These are phyloP conservation scores for Kluyveromyces dobzhanskii DNA, from an alignment of 805 yeast species.

Conservation along the genomic window DNA sequence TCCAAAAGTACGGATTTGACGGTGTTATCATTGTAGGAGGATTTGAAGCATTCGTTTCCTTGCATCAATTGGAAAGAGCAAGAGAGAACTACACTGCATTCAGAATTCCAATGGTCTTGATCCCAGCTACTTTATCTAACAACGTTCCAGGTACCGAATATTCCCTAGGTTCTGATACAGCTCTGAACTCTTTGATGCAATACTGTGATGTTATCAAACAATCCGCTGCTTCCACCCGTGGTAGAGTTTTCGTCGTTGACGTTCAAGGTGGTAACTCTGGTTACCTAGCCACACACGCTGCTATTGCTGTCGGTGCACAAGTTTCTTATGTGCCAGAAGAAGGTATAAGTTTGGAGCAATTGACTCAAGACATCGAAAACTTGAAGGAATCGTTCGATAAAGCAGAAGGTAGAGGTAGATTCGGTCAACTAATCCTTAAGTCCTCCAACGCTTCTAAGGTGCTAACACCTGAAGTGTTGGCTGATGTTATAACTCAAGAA, in stretches of 20 bases:
- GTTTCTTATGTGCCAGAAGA: conserved; percentile 74
- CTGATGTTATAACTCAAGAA: conserved; percentile 57
- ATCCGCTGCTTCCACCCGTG: conserved; percentile 69
- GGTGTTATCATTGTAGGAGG: conserved; percentile 76
- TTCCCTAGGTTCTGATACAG: conserved; percentile 68
- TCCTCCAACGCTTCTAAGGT: conserved; percentile 66
- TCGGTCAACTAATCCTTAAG: conserved; percentile 62
- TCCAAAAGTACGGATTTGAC: conserved; percentile 58
- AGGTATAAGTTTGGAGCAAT: conserved; percentile 47
- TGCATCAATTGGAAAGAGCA: conserved; percentile 56
- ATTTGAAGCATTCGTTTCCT: conserved; percentile 68
- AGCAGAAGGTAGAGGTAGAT: conserved; percentile 55
- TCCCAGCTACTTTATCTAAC: conserved; percentile 75
- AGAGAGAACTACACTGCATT: conserved; percentile 59
- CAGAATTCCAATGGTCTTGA: conserved; percentile 66
- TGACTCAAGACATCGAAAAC: conserved; percentile 57
- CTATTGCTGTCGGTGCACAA: conserved; percentile 62
- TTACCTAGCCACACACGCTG: conserved; percentile 61
- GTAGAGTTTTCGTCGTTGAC: conserved; percentile 73
- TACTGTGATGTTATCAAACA: conserved; percentile 77
- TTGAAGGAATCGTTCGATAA: conserved; percentile 51
- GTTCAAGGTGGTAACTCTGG: conserved; percentile 85
- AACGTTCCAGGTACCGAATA: conserved; percentile 80
- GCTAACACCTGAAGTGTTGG: conserved; percentile 57
- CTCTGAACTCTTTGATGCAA: conserved; percentile 59